A percentile compares a stretch with the other conserved stretches of the same genome.
Conservation (phyloP, 345 rosid species). For the Angophora floribunda region DNA sequence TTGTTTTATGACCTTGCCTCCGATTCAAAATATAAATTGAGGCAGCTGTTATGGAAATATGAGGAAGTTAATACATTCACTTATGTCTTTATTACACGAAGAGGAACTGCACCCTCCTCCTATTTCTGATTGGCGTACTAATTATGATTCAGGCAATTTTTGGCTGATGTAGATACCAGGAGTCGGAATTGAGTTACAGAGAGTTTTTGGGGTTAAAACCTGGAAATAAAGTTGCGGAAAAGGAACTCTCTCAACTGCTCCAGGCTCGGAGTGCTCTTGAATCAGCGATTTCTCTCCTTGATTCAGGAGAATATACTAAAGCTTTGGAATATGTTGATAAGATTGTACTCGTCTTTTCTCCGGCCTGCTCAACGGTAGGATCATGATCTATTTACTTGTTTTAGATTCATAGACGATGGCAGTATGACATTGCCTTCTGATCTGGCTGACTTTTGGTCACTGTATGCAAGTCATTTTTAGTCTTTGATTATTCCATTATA, state of each 20-base stretch:
- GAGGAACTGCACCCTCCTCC: background rate
- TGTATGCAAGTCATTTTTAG: background rate
- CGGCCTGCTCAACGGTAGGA: conserved; percentile 80
- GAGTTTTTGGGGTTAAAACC: conserved; percentile 64
- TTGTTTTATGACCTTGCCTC: background rate
- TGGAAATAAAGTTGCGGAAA: conserved; percentile 63
- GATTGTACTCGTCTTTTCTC: conserved; percentile 93
- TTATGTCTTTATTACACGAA: background rate
- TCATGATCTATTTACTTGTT: background rate
- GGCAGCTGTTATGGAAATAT: background rate
- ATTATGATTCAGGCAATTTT: conserved; percentile 21
- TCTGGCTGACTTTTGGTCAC: background rate
- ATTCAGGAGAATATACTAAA: conserved; percentile 59
- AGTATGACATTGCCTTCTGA: background rate
- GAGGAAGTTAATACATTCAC: background rate
- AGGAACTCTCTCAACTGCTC: conserved; percentile 83
- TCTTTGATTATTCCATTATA: background rate
- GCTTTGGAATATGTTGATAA: conserved; percentile 76
- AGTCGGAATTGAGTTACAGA: conserved; percentile 63
- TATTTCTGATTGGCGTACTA: conserved; percentile 16
- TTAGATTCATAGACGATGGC: background rate
- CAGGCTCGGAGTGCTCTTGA: conserved; percentile 89
- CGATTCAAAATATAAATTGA: background rate
- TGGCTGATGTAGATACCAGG: conserved; percentile 65
- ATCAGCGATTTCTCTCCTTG: conserved; percentile 52